Base-by-base conservation (phyloP, 352 stramenopile species). In the Phytopythium boreale region DNA sequence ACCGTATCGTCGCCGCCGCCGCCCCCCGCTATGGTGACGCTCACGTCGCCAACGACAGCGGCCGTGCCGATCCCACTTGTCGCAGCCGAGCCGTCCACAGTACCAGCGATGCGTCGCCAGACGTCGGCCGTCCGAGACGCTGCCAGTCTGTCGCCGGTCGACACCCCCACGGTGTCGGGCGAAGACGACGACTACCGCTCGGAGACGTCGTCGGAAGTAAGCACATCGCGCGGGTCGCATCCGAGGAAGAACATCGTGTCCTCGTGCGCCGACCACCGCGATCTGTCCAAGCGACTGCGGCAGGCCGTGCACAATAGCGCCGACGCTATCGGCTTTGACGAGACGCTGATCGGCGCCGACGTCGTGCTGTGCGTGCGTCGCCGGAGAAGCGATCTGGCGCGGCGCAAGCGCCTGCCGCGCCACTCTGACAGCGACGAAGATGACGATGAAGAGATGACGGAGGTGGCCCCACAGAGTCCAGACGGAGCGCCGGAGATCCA, bases 171-270 rank as follows among this genome's bases (percentile, higher is more conserved):
- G 2, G 69, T 79, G 26, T 90, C 79, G 19, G 82, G 79, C 31
- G 85, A 93, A 31, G 83, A 93, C 58, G 85, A 93, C 41, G 85
- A 93, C 63, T 89, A 88, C 22, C 75, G 85, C 8, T 93, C 84
- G 0, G 84, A 93, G 70, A 90, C 83, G 31, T 90, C 81, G 4
- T 84, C 80, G 27, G 82, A 92, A 59, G 68, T 84, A 19, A 84
- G 64, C 63, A 74, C 78, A 22, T 69, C 69, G 37, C 66, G 71
- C 49, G 57, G 77, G 20, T 66, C 43, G 0, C 43, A 53, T 5
- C 24, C 55, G 3, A 53, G 71, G 46, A 87, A 85, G 50, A 64
- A 80, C 24, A 72, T 82, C 22, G 63, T 71, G 0, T 74, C 69
- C 22, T 66, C 75, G 17, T 90, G 83, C 64, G 84, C 80, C 24